Conservation (phyloP, 345 rosid species). For the Hypericum androsaemum region DNA sequence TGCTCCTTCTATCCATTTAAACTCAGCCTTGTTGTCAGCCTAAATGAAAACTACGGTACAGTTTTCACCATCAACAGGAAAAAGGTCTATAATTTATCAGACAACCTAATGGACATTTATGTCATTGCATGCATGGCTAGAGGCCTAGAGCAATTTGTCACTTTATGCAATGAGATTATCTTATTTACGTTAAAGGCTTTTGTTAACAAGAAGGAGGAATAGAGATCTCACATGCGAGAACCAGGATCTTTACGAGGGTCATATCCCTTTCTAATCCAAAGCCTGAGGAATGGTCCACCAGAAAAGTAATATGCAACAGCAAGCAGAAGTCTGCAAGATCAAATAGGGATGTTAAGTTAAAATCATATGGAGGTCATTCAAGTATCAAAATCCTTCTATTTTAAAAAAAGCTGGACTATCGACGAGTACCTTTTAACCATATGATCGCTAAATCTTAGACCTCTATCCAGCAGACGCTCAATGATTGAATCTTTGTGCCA, state of each 20-base stretch:
- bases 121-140: no score
- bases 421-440: conserved; percentile 62
- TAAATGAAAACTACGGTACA: no score
- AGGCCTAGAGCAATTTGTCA: no score
- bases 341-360: conserved; percentile 10
- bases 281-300: conserved; percentile 75
- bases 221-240: conserved; percentile 70
- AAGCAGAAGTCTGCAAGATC: conserved; percentile 57
- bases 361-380: conserved; percentile 1
- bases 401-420: conserved; percentile 6
- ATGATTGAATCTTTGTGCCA: conserved; percentile 74
- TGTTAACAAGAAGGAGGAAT: no score
- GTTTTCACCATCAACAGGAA: no score
- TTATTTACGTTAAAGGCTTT: no score
- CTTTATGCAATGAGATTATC: no score
- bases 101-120: no score
- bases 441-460: conserved; percentile 45
- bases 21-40: no score
- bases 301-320: conserved; percentile 86
- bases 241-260: conserved; percentile 96
- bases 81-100: no score
- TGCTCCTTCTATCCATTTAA: no score
- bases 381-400: conserved; percentile 5
- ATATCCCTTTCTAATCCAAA: conserved; percentile 96
- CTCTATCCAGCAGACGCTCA: conserved; percentile 57